Base-by-base conservation (phyloP, 2,329 filamentous ascomycete species). In the Setomelanomma holmii region DNA sequence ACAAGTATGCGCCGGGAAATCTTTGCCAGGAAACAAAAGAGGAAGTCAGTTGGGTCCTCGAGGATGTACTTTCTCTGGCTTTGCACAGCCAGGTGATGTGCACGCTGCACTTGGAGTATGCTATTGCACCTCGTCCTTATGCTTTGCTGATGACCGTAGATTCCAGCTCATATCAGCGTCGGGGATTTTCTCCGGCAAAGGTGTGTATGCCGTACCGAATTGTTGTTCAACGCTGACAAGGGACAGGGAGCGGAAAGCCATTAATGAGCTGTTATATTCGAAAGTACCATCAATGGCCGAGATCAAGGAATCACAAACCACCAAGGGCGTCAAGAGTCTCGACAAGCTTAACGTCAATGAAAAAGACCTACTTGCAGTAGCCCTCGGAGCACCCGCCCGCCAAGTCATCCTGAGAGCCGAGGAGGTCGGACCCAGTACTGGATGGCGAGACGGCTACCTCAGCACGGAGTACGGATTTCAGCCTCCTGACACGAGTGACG, bases 401-500 rank as follows among this genome's bases (percentile, higher is more conserved):
- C 81, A 83, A 60, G 81, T 84, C 4, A 79, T 84, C 49, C 64
- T 81, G 20, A 71, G 82, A 33, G 81, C 82, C 11, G 80, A 84
- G 58, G 78, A 82, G 24, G 78, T 84, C n/a, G 81, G 82, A 0
- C 70, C 76, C 0, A 64, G 66, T 27, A 82, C 79, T 0, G 82
- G 82, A 16, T 84, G 81, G 81, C 75, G 79, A 43, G 82, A 84
- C 53, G 80, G 80, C 0, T 83, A 81, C 60, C 77, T 83, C 24
- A 80, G 76, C 51, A 75, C 75, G 16, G 80, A 82, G 45, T 78
- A 82, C 33, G 82, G 82, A 0, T 83, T 84, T 53, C 80, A 78
- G 17, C 79, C 81, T 0, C 76, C 77, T 1, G 80, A 84, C 53
- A 78, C 80, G 11, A 79, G 81, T 53, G 81, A 80, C 49, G 72